A percentile compares a stretch with the other conserved stretches of the same genome.
These are phyloP conservation scores for Plasmodium reichenowi DNA, from an alignment of 169 alveolate genomes.

Conservation along the genomic window DNA sequence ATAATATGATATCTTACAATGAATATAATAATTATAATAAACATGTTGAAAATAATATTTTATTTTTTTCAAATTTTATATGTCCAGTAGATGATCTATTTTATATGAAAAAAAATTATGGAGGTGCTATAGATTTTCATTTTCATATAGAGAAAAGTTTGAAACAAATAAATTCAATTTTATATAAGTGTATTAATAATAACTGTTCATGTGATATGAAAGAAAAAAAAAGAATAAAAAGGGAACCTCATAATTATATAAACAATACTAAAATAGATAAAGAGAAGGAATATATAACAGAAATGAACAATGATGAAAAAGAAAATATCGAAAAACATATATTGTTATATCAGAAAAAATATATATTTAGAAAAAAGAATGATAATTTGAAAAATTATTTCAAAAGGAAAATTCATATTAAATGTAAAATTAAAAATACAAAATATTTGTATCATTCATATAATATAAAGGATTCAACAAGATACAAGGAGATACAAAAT, in stretches of 20 bases:
- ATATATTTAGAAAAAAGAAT: too few relatives aligned
- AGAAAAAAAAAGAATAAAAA: not conserved
- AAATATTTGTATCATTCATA: too few relatives aligned
- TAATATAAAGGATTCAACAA: too few relatives aligned
- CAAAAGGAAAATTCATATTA: too few relatives aligned
- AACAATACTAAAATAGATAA: not conserved
- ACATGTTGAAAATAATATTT: slow-evolving; percentile 11
- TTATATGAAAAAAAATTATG: slow-evolving; percentile 6
- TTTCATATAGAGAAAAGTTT: slow-evolving; percentile 32
- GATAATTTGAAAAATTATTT: too few relatives aligned
- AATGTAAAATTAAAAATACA: too few relatives aligned
- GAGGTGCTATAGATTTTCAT: slow-evolving; percentile 54
- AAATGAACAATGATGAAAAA: not conserved
- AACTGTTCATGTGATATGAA: not conserved
- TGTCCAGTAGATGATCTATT: slow-evolving; percentile 16
- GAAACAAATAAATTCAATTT: slow-evolving; percentile 2
- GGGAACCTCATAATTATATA: too few relatives aligned
- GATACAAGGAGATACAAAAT: too few relatives aligned
- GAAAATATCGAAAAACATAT: not conserved
- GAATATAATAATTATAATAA: not conserved
- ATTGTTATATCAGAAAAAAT: too few relatives aligned
- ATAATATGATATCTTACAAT: not conserved
- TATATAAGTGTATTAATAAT: slow-evolving; percentile 3
- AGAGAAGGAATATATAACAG: not conserved
- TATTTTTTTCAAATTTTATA: slow-evolving; percentile 62